These are phyloP conservation scores for Cyclaneusma minus DNA, from an alignment of 2,329 filamentous ascomycete genomes.

Conservation along the genomic window DNA sequence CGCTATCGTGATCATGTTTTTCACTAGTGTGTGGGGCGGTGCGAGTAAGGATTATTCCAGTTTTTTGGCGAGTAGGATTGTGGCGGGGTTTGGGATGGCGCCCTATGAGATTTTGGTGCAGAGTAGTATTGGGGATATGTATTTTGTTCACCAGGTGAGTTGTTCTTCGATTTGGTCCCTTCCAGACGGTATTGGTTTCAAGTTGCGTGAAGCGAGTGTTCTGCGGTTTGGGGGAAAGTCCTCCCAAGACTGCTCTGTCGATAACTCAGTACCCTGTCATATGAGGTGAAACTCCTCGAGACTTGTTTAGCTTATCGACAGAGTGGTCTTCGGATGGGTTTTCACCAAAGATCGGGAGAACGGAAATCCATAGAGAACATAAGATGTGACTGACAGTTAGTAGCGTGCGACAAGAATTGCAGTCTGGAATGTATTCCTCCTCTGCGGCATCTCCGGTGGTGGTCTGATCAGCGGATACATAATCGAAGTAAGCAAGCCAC, in stretches of 20 bases:
- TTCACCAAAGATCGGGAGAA: too few species aligned
- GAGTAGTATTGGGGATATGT: constrained; percentile 29
- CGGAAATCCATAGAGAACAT: too few species aligned
- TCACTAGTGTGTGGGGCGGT: constrained; percentile 30
- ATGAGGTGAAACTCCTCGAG: too few species aligned
- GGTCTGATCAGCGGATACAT: constrained; percentile 23
- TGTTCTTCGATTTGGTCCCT: too few species aligned
- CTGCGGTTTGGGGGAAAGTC: too few species aligned
- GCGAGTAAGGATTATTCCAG: constrained; percentile 25
- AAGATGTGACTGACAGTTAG: too few species aligned
- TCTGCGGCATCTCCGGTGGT: constrained; percentile 22
- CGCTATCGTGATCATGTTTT: constrained; percentile 29
- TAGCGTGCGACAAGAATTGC: constrained; percentile 22
- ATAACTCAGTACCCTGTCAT: too few species aligned
- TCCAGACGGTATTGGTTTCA: too few species aligned
- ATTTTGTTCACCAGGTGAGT: constrained; percentile 28
- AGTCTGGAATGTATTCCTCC: constrained; percentile 23
- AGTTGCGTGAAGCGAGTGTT: too few species aligned
- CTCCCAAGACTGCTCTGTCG: too few species aligned
- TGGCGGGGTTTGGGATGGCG: constrained; percentile 32
- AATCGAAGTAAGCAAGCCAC: constrained; percentile 11
- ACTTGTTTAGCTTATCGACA: too few species aligned
- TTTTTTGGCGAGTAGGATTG: constrained; percentile 29
- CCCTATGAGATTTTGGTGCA: constrained; percentile 35
- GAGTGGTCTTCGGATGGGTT: too few species aligned